These are phyloP conservation scores for Ceratobasidium sp. DNA, from an alignment of 1,284 basidiomycete genomes.

Conservation along the genomic window DNA sequence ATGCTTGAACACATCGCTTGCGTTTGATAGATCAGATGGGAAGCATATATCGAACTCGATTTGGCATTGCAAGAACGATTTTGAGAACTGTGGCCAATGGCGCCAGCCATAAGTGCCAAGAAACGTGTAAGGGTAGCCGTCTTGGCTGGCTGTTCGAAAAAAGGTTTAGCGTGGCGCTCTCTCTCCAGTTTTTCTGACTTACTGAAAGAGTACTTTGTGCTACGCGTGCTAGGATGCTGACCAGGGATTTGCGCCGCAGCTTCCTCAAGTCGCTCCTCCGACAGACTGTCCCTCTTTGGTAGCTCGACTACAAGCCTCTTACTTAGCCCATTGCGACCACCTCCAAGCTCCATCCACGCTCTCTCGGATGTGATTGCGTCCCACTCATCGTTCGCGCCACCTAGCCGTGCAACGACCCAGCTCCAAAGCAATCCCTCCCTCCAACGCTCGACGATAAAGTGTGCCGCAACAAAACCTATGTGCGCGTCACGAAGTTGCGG, in stretches of 20 bases:
- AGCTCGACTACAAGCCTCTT: background rate
- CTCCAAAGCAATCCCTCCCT: conserved; percentile 56
- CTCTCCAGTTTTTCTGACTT: background rate
- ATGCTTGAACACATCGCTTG: conserved; percentile 56
- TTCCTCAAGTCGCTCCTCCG: background rate
- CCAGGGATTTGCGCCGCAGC: background rate
- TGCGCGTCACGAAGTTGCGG: conserved; percentile 15
- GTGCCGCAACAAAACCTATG: conserved; percentile 26
- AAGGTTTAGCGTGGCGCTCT: background rate
- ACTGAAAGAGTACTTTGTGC: conserved; percentile 26
- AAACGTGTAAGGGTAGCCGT: conserved; percentile 49
- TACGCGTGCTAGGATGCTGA: background rate
- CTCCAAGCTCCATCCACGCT: conserved; percentile 23
- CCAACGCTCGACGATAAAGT: conserved; percentile 41
- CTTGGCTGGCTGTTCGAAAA: conserved; percentile 45
- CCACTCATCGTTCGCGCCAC: conserved; percentile 49
- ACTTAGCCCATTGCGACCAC: background rate
- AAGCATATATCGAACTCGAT: conserved; percentile 52
- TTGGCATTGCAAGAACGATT: conserved; percentile 42
- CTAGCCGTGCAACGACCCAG: conserved; percentile 52
- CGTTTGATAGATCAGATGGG: conserved; percentile 40
- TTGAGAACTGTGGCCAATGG: conserved; percentile 41
- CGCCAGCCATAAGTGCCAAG: conserved; percentile 40
- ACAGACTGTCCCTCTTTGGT: conserved; percentile 15
- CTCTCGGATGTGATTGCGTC: conserved; percentile 35